Percentiles rank a stretch among this genome's conserved stretches.
Conservation (phyloP, 2,329 filamentous ascomycete genomes). For the Trichoderma brevicompactum region DNA sequence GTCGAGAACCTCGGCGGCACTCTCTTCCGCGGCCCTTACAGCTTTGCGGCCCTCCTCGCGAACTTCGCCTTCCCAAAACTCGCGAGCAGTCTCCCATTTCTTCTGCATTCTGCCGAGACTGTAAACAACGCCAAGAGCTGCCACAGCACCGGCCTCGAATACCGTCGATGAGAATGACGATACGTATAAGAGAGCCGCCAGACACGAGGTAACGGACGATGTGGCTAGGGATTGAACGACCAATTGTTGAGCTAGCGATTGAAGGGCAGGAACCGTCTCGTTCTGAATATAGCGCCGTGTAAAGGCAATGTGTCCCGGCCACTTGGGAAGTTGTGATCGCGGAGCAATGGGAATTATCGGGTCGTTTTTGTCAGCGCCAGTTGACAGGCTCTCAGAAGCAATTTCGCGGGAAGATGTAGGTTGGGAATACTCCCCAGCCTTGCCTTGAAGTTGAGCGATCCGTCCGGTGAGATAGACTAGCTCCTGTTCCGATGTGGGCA, state of each 20-base stretch:
- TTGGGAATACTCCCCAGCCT: slow-evolving; percentile 42
- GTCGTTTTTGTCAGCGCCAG: slow-evolving; percentile 35
- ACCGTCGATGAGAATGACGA: slow-evolving; percentile 57
- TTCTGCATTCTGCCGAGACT: slow-evolving; percentile 63
- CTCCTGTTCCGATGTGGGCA: slow-evolving; percentile 76
- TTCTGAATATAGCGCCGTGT: slow-evolving; percentile 69
- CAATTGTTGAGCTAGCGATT: slow-evolving; percentile 73
- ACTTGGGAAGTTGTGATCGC: slow-evolving; percentile 51
- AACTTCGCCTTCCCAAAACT: slow-evolving; percentile 69
- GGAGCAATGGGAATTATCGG: slow-evolving; percentile 34
- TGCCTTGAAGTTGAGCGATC: slow-evolving; percentile 58
- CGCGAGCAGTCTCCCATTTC: slow-evolving; percentile 64
- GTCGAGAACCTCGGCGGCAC: slow-evolving; percentile 54
- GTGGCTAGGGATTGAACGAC: slow-evolving; percentile 77
- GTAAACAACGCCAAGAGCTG: slow-evolving; percentile 63
- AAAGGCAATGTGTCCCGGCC: slow-evolving; percentile 75
- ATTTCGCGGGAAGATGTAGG: slow-evolving; percentile 37
- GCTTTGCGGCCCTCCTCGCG: slow-evolving; percentile 68
- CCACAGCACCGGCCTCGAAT: slow-evolving; percentile 66
- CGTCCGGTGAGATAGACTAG: slow-evolving; percentile 83
- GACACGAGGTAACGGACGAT: slow-evolving; percentile 62
- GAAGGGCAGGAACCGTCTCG: slow-evolving; percentile 71
- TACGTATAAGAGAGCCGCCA: slow-evolving; percentile 61
- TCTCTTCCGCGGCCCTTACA: slow-evolving; percentile 59
- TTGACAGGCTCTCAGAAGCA: not conserved